Base-by-base conservation (phyloP, 345 rosid genomes). In the Brassica rapa region DNA sequence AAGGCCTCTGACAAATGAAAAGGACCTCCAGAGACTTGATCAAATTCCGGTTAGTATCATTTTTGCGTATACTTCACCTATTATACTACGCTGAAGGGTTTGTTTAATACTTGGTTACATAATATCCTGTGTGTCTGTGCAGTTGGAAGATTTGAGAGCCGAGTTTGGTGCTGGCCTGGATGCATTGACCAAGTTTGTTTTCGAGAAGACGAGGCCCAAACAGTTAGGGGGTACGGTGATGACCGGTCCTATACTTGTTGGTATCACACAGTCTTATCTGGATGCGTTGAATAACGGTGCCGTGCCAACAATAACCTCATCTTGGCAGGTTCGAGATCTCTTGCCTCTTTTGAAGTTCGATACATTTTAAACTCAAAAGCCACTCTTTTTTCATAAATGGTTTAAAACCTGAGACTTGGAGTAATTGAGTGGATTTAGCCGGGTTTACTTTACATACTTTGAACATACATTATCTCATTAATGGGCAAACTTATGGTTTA, bases 281-380 rank as follows among this genome's bases (percentile, higher is more conserved):
- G 93, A 89, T 86, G 99, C 98, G 32, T 84, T 93, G 56, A 96
- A 93, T 78, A 90, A 96, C 73, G 99, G 99, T 76, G 99, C 97
- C 7, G 97, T 93, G 69, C 98, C 99, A 57, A 90, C 97, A 41
- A 96, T 93, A 86, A 86, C 93, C 49, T 93, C 99, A 23, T 96
- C 99, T 10, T 96, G 99, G 99, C 97, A 93, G 98, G 99, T 96
- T 75, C 32, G 92, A 72, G 57, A 67, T 59, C 19, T 37, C 65
- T 77, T 76, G 7, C 73, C 23, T 69, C 76, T 12, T 41, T 57
- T 41, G 65, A 7, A 68, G 29, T 46, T 21, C 15, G 15, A 7
- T 78, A 12, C 8, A n/a, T 30, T 9, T 62, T 62, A 30, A 21
- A 25, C 30, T 64, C 62, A 55, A 51, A 33, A 69, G 14, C 23